Conservation (phyloP, 2,329 filamentous ascomycete genomes). For the Raffaelea albimanens region DNA sequence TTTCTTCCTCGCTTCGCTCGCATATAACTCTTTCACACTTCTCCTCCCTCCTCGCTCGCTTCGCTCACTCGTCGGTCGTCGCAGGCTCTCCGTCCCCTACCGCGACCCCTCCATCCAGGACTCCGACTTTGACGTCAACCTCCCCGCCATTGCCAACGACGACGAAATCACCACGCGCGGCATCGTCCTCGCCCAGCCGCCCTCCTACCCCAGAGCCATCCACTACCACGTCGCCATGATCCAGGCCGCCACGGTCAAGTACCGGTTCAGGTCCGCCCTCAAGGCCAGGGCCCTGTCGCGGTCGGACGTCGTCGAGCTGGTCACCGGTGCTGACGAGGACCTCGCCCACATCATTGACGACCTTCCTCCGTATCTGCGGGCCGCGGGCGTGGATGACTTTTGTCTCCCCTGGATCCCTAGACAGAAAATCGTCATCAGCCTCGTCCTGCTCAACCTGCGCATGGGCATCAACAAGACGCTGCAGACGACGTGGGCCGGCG, state of each 20-base stretch:
- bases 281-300: neutral
- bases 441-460: slow-evolving; percentile 1
- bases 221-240: neutral
- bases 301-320: neutral
- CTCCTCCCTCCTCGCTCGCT: too few species aligned
- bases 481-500: neutral
- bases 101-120: neutral
- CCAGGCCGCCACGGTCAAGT: neutral
- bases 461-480: slow-evolving; percentile 1
- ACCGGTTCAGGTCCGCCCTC: neutral
- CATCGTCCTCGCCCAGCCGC: neutral
- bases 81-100: neutral
- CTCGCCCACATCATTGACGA: neutral
- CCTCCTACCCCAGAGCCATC: neutral
- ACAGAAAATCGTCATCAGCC: neutral
- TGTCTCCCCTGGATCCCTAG: neutral
- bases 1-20: neutral
- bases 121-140: neutral
- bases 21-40: neutral
- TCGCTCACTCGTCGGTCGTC: too few species aligned
- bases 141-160: neutral
- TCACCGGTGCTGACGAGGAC: neutral
- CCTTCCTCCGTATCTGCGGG: neutral
- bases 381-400: neutral
- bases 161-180: neutral